Evolutionary conservation across 2,329 filamentous ascomycete species (phyloP).

Genomic region (Stenocarpella maydis): DNA sequence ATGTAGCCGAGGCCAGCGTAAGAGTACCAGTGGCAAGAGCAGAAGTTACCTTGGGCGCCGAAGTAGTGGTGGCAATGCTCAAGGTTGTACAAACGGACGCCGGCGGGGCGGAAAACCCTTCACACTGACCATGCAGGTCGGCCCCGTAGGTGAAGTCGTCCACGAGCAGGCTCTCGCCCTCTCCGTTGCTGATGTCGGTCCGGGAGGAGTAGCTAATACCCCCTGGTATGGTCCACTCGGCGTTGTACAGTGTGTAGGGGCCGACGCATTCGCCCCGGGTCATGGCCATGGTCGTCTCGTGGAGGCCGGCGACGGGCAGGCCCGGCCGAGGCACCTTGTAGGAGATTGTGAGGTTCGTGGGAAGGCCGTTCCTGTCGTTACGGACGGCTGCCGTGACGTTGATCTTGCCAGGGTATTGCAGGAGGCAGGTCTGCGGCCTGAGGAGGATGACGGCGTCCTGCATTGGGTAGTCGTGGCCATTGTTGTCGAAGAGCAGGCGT

Average conservation of each 20-base stretch:
- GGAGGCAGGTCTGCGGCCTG: conserved; percentile 60
- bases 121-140: conserved; percentile 25
- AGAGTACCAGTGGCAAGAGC: neutral
- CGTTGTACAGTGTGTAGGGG: conserved; percentile 27
- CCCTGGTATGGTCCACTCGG: conserved; percentile 31
- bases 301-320: conserved; percentile 30
- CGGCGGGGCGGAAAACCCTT: neutral
- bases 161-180: neutral
- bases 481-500: conserved; percentile 57
- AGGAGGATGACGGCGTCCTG: conserved; percentile 62
- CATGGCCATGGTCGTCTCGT: conserved; percentile 31
- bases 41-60: neutral
- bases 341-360: conserved; percentile 23
- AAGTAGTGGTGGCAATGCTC: neutral
- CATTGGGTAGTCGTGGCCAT: conserved; percentile 59
- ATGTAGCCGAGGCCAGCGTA: neutral
- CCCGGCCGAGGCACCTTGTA: conserved; percentile 26
- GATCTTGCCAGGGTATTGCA: conserved; percentile 47
- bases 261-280: conserved; percentile 24
- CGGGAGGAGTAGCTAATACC: conserved; percentile 27
- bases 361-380: conserved; percentile 18
- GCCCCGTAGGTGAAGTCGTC: conserved; percentile 31
- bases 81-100: neutral
- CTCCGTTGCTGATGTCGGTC: conserved; percentile 31
- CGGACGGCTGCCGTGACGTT: conserved; percentile 47